Conservation (phyloP, 768 basidiomycete genomes). For the Panellus pusillus region DNA sequence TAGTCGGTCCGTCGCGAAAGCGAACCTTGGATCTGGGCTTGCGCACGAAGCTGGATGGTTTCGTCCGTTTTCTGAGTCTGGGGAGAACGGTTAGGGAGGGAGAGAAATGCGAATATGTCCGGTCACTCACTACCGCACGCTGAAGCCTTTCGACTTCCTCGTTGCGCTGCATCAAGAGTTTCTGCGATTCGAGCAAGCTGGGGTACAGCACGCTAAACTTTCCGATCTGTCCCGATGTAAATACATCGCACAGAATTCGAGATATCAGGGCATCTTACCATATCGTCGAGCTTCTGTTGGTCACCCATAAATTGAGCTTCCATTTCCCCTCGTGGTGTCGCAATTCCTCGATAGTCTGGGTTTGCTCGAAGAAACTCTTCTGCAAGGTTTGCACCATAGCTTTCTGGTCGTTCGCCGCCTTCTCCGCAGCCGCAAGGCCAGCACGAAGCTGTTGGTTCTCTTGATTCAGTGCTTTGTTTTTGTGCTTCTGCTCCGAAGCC, state of each 20-base stretch:
- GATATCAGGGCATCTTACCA: slow-evolving; percentile 7
- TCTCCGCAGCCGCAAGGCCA: slow-evolving; percentile 6
- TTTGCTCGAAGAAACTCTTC: not conserved
- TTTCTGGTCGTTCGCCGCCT: not conserved
- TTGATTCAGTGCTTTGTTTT: too few species aligned
- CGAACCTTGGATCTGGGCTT: not conserved
- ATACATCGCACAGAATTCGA: not conserved
- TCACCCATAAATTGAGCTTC: slow-evolving; percentile 11
- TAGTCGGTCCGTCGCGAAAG: too few species aligned
- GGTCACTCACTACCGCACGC: slow-evolving; percentile 8
- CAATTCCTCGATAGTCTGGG: slow-evolving; percentile 2
- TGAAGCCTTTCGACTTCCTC: slow-evolving; percentile 4
- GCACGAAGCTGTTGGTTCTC: slow-evolving; percentile 3
- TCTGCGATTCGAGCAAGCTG: slow-evolving; percentile 9
- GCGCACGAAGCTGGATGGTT: slow-evolving; percentile 10
- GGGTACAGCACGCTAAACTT: not conserved
- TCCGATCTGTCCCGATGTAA: too few species aligned
- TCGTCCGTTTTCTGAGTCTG: slow-evolving; percentile 12
- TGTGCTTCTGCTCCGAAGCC: too few species aligned
- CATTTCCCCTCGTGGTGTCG: slow-evolving; percentile 11
- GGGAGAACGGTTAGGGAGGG: not conserved
- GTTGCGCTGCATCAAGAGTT: slow-evolving; percentile 11
- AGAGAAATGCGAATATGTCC: not conserved
- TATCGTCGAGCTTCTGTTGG: slow-evolving; percentile 7
- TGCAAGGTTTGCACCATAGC: not conserved